Conservation (phyloP, 768 basidiomycete genomes). For the Collybiopsis luxurians region DNA sequence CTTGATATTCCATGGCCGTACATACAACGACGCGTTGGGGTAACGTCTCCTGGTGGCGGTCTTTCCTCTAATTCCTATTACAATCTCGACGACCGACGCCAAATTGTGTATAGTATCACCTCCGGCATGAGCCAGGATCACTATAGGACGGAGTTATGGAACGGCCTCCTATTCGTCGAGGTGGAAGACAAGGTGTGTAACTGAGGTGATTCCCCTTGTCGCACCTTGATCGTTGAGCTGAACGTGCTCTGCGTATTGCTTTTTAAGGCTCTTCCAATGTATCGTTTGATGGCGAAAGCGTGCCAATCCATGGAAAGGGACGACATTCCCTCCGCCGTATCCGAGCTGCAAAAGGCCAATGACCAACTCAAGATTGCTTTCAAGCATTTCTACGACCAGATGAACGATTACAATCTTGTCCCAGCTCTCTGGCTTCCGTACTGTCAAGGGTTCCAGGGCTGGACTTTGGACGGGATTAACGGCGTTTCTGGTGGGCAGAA, state of each 20-base stretch:
- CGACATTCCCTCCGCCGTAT: constrained; percentile 3
- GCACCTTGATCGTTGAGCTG: background rate
- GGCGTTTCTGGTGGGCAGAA: constrained; percentile 14
- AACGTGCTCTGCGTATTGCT: background rate
- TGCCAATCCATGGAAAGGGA: background rate
- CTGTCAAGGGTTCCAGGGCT: constrained; percentile 13
- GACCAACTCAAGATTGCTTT: constrained; percentile 8
- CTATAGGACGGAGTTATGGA: constrained; percentile 14
- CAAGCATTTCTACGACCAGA: constrained; percentile 13
- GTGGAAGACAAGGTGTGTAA: constrained; percentile 9
- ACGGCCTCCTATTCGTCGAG: constrained; percentile 8
- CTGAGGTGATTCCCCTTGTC: no score
- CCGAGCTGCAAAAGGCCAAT: constrained; percentile 7
- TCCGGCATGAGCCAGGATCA: constrained; percentile 16
- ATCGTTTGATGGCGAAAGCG: constrained; percentile 4
- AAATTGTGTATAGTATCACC: constrained; percentile 18
- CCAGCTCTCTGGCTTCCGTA: constrained; percentile 12
- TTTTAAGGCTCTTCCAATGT: constrained; percentile 11
- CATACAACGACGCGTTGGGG: constrained; percentile 15
- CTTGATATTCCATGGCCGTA: constrained; percentile 16
- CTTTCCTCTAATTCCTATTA: constrained; percentile 18
- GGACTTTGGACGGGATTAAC: constrained; percentile 13
- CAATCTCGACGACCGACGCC: constrained; percentile 14
- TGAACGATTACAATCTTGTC: constrained; percentile 12
- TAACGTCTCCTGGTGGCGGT: constrained; percentile 18